phyloP scores from a whole-genome alignment of 129 eudicot genomes.

The Helianthus tuberosus region DNA sequence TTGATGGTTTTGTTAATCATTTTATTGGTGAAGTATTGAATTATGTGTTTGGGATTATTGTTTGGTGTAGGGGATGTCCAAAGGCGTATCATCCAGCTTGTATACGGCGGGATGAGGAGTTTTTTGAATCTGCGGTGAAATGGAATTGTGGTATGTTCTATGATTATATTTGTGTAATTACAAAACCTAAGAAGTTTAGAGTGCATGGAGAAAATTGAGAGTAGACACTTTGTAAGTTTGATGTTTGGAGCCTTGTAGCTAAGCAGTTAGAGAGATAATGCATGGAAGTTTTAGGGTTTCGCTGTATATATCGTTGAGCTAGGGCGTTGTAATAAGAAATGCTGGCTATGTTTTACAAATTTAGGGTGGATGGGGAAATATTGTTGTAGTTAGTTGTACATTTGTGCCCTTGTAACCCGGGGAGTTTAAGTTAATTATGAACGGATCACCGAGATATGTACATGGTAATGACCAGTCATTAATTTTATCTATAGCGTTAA shows the following conservation, averaged over 20 bases:
- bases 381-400: not conserved
- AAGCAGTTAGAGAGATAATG: slow-evolving; percentile 11
- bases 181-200: not conserved
- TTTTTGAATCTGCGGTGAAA: slow-evolving; percentile 66
- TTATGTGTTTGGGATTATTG: slow-evolving; percentile 1
- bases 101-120: slow-evolving; percentile 79
- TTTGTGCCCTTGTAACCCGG: not conserved
- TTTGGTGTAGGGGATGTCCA: slow-evolving; percentile 75
- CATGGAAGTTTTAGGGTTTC: slow-evolving; percentile 8
- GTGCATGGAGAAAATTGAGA: slow-evolving; percentile 21
- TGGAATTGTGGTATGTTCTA: slow-evolving; percentile 83
- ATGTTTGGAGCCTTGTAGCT: slow-evolving; percentile 2
- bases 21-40: not conserved
- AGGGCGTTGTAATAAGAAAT: not conserved
- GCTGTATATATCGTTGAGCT: not conserved
- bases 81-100: slow-evolving; percentile 95
- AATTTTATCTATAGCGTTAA: not conserved
- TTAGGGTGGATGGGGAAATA: slow-evolving; percentile 6
- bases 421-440: slow-evolving; percentile 9
- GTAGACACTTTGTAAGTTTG: slow-evolving; percentile 11
- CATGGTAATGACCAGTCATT: slow-evolving; percentile 5
- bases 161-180: slow-evolving; percentile 2
- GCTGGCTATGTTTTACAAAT: not conserved
- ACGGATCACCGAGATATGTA: slow-evolving; percentile 6
- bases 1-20: not conserved